Evolutionary conservation across 179 eudicot genomes (phyloP).

Genomic region (Spergularia azorica): DNA sequence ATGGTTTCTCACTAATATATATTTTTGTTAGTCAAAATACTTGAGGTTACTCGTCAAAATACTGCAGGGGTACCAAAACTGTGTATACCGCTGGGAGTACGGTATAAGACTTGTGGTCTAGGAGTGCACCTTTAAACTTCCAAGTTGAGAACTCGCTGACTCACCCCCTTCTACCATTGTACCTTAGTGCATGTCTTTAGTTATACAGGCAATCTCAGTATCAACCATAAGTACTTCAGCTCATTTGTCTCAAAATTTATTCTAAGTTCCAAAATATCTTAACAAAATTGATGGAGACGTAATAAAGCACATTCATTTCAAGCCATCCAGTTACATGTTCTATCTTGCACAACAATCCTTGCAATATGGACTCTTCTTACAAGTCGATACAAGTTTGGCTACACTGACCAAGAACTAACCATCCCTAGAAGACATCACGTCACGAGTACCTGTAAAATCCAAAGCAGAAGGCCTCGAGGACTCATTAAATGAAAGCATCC

Average conservation of each 20-base stretch:
- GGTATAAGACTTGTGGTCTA: too few species aligned
- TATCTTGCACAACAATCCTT: neutral
- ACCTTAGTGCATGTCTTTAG: too few species aligned
- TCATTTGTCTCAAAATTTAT: neutral
- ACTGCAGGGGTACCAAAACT: too few species aligned
- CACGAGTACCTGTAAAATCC: constrained; percentile 75
- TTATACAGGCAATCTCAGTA: too few species aligned
- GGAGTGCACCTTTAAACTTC: neutral
- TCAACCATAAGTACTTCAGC: neutral
- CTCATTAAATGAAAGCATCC: constrained; percentile 83
- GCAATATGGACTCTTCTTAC: neutral
- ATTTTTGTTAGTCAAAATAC: too few species aligned
- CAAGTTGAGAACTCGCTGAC: neutral
- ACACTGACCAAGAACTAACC: too few species aligned
- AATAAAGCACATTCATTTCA: neutral
- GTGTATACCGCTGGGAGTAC: too few species aligned
- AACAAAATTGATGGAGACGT: neutral
- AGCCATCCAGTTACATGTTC: neutral
- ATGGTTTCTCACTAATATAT: too few species aligned
- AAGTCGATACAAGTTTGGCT: neutral
- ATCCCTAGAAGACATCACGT: neutral
- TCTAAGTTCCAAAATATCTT: neutral
- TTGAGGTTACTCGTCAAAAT: too few species aligned
- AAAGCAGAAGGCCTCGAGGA: constrained; percentile 78
- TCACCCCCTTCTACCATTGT: too few species aligned